Base-by-base conservation (phyloP, 257 asterid species). In the Jacaranda copaia region DNA sequence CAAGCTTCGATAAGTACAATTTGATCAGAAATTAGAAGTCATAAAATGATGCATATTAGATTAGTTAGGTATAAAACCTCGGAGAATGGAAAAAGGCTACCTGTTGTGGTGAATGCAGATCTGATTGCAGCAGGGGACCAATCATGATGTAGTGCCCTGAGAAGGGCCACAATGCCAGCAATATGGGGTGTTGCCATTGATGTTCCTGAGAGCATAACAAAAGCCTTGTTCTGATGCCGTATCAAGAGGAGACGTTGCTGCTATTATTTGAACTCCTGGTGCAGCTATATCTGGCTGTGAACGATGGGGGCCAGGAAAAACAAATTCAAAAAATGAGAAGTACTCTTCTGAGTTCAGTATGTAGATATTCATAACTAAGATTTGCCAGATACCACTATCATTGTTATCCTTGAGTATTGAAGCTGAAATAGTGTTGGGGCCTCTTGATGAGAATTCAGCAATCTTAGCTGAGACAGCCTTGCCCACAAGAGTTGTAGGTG, bases 81-180 rank as follows among this genome's bases (percentile, higher is more conserved):
- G 7, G 36, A 35, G 36, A 40, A 15, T 64, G n/a, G 15, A 78
- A 14, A 73, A 18, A 3, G 55, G 8, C 14, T 56, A 84, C 88
- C 89, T 39, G 89, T 77, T 7, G 91, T 87, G 52, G 84, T 81
- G 5, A 87, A 78, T 52, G 91, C 86, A 8, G 91, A 87, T 69
- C 84, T 79, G 10, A 87, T 59, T n/a, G 88, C 88, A 59, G 85
- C 86, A 0, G 90, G 85, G 8, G 90, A 86, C 90, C 90, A 84
- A 25, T 81, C 53, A 2, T 82, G 84, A 56, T 84, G 76, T 13
- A 56, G 72, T 5, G 78, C 73, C 45, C 64, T 74, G 4, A 86
- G 82, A 40, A 86, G 88, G 53, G 90, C 90, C 25, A 79, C 84
- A 49, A 84, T 84, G 66, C 81, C 85, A 32, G 90, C 62, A 40